Evolutionary conservation across 75 land plant species (phyloP), one percentile per base, ranked within the genome.

Genomic region (Cupressus sempervirens): DNA sequence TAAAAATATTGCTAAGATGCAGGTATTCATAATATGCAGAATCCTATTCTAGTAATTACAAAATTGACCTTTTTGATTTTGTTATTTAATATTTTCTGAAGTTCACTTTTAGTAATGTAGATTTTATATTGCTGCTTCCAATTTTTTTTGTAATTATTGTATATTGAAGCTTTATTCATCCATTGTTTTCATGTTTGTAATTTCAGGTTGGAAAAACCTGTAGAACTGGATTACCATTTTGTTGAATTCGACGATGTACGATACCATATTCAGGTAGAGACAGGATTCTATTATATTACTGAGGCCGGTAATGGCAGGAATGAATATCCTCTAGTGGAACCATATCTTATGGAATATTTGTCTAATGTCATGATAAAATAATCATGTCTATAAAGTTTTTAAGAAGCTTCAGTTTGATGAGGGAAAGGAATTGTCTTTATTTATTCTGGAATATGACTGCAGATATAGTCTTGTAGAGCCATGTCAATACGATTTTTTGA

Each of bases 171-270:
- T 38, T 38, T 38, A 38, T 48, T 80, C 52, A 36, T 52, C 53
- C 26, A 62, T 62, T 0, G 29, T 83, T 32, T 20, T 16, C n/a
- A 26, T 38, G 12, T 89, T 85, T 18, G 74, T 76, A 85, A 80
- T 84, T 87, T 86, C 87, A 93, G 93, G 74, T 82, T 92, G 74
- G 99, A 95, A n/a, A 96, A 91, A 87, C 91, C 93, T 40, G 89
- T 91, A 56, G 98, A 95, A 84, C 34, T 97, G 40, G 98, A 97
- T 76, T 97, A 92, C 85, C 94, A 95, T 30, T 93, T 94, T 72
- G 93, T 94, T 62, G 99, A 97, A 87, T 97, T 97, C 79, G 94
- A 92, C 70, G 99, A 97, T 88, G 93, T 97, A 73, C 98, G 96
- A 20, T 97, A 93, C 83, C 99, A 97, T 72, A 87, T 97, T 87